Base-by-base conservation (phyloP, 345 rosid genomes). In the Fremontodendron californicum region DNA sequence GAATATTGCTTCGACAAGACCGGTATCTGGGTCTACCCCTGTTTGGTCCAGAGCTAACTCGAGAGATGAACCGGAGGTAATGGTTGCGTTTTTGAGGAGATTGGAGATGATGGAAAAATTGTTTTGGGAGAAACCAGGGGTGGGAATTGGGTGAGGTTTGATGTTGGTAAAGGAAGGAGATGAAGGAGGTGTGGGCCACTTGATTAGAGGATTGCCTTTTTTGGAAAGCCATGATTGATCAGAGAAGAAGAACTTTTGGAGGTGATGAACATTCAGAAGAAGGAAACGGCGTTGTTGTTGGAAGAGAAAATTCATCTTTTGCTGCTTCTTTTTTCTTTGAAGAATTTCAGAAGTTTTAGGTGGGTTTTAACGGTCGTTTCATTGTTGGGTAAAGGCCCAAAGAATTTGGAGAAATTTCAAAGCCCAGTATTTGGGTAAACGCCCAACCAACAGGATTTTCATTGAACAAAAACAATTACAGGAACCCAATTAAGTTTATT, bases 31-130 rank as follows among this genome's bases (percentile, higher is more conserved):
- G 71, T 87, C 79, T 79, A 90, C 78, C 2, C 87, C 89, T 16
- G 92, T 82, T 67, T 78, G 80, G 67, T 90, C 88, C 46, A 93
- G 78, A 8, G 91, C 93, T 1, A 87, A 71, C 27, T 81, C 87
- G 60, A 93, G 91, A 29, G 74, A 75, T 2, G 88, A 74, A 68
- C 89, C 90, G 43, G 89, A 79, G 65, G 52, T 25, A 58, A 86
- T 72, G 64, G 54, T 42, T 9, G 88, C 81, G 81, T 88, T 84
- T 12, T 81, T 82, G 73, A 92, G 90, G 67, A 92, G 82, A 70
- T 81, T 80, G 63, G 83, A 83, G 74, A 96, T 75, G 66, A 87
- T 71, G 49, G 85, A 73, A 81, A 90, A 79, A 75, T 90, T 87
- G 31, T 78, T 33, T 21, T 43, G 80, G 15, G 88, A 85, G 85